phyloP scores from a whole-genome alignment of 2,329 filamentous ascomycete genomes.

The Trichocomaceae sp. region DNA sequence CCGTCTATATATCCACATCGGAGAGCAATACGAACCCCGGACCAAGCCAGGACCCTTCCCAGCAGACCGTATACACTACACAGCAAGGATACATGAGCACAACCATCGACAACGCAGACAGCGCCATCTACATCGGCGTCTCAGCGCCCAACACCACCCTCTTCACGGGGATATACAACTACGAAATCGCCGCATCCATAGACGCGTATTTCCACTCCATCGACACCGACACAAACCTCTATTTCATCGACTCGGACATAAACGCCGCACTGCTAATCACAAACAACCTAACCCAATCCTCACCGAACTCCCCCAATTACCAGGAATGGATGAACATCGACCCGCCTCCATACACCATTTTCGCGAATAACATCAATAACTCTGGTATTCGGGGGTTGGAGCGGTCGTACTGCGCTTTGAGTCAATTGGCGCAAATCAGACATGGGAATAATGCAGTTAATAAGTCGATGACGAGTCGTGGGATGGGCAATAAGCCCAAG shows the following conservation, averaged over 20 bases:
- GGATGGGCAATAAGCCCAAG: conserved; percentile 61
- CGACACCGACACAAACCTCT: conserved; percentile 52
- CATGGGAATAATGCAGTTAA: conserved; percentile 55
- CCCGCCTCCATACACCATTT: conserved; percentile 70
- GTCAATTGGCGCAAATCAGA: conserved; percentile 57
- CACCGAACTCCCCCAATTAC: conserved; percentile 43
- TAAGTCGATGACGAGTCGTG: conserved; percentile 62
- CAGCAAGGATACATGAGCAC: conserved; percentile 64
- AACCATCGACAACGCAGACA: conserved; percentile 51
- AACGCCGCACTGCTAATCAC: conserved; percentile 73
- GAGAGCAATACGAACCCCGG: conserved; percentile 59
- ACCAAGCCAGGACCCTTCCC: conserved; percentile 44
- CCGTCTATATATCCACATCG: conserved; percentile 67
- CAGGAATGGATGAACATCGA: conserved; percentile 52
- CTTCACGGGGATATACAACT: conserved; percentile 65
- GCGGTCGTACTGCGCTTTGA: conserved; percentile 76
- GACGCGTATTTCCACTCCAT: conserved; percentile 67
- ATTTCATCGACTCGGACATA: conserved; percentile 79
- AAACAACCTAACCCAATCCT: conserved; percentile 53
- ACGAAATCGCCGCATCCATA: conserved; percentile 75
- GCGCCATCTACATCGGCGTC: conserved; percentile 70
- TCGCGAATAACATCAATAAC: conserved; percentile 58
- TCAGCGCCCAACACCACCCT: conserved; percentile 60
- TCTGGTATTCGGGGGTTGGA: conserved; percentile 60
- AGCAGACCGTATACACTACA: conserved; percentile 46